These are phyloP conservation scores for Sideroxylon spinosum DNA, from an alignment of 179 eudicot genomes.

Conservation along the genomic window DNA sequence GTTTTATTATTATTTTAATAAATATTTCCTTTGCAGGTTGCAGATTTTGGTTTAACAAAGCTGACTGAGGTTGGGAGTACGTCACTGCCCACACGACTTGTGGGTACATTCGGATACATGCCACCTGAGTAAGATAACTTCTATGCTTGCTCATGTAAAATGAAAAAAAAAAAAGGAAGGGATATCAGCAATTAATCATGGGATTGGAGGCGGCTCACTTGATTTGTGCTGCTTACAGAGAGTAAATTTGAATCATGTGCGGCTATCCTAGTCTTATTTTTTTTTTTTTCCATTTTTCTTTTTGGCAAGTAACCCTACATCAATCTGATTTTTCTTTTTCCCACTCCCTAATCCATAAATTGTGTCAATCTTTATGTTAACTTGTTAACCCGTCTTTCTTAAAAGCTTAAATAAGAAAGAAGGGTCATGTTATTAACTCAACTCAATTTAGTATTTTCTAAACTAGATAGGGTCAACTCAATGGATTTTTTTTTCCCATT, in stretches of 20 bases:
- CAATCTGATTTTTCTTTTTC: not conserved
- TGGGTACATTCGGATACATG: slow-evolving; percentile 82
- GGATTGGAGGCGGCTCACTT: not conserved
- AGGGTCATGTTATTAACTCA: too few species aligned
- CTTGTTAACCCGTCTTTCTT: too few species aligned
- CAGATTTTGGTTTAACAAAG: slow-evolving; percentile 77
- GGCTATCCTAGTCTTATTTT: too few species aligned
- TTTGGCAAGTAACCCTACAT: too few species aligned
- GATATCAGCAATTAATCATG: not conserved
- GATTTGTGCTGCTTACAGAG: not conserved
- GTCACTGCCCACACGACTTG: slow-evolving; percentile 54
- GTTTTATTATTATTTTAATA: not conserved
- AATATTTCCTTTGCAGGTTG: slow-evolving; percentile 42
- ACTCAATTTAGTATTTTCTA: too few species aligned
- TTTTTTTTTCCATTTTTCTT: too few species aligned
- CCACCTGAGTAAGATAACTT: slow-evolving; percentile 61
- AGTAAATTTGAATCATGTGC: not conserved
- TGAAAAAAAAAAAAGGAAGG: not conserved
- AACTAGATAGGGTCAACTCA: too few species aligned
- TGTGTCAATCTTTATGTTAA: too few species aligned
- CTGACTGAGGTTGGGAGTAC: slow-evolving; percentile 56
- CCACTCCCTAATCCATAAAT: not conserved
- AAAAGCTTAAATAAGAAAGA: too few species aligned
- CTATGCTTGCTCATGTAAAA: not conserved
- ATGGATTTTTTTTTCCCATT: too few species aligned